Percentiles rank a stretch among this genome's conserved stretches.
Conservation (phyloP, 140 eudicot genomes). For the Erigeron philadelphicus region DNA sequence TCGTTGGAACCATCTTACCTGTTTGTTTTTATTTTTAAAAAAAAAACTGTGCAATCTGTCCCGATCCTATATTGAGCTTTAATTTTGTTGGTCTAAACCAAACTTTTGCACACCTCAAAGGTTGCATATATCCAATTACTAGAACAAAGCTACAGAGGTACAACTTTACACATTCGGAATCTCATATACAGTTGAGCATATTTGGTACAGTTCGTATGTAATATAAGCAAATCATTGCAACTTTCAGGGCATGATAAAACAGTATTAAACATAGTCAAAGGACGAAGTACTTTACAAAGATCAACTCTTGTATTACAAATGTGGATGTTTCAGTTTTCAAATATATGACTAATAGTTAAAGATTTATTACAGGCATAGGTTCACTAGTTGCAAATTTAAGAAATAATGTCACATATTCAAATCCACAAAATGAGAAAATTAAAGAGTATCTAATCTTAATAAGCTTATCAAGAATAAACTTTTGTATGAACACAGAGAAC, state of each 20-base stretch:
- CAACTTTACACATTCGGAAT: too few relatives aligned
- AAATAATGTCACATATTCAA: neutral
- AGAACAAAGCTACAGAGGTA: too few relatives aligned
- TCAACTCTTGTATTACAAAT: neutral
- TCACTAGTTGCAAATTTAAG: neutral
- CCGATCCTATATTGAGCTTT: too few relatives aligned
- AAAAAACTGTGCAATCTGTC: too few relatives aligned
- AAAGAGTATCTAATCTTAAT: neutral
- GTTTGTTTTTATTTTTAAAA: too few relatives aligned
- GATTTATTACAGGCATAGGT: neutral
- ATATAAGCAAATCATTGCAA: too few relatives aligned
- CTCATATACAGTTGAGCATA: too few relatives aligned
- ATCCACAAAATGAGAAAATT: neutral
- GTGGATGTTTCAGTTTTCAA: neutral
- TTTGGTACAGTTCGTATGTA: too few relatives aligned
- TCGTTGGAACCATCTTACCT: too few relatives aligned
- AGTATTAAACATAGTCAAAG: neutral
- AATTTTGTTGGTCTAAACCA: too few relatives aligned
- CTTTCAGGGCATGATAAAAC: neutral
- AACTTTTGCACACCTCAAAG: too few relatives aligned
- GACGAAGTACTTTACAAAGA: neutral
- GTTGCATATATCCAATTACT: too few relatives aligned
- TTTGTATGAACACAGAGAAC: neutral
- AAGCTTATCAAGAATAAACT: neutral
- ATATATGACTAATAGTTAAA: slow-evolving; percentile 1